Base-by-base conservation (phyloP, 768 basidiomycete species). In the Imleria badia region DNA sequence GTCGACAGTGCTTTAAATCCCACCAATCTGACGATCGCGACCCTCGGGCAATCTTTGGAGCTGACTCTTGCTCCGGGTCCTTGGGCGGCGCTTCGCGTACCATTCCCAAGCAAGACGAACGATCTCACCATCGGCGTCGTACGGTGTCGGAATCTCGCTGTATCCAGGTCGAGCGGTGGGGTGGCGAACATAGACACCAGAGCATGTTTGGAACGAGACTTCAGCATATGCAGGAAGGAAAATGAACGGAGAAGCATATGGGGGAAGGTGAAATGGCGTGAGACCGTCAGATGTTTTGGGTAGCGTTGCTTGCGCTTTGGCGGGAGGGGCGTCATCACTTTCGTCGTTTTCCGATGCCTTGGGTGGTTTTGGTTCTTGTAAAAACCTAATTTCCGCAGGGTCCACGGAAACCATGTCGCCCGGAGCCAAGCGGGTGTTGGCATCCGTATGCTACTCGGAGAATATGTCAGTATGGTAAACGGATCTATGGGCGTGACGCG, bases 161-260 rank as follows among this genome's bases (percentile, higher is more conserved):
- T 96, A 94, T 7, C 91, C 91, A 0, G 94, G 92, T n/a, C 94
- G 84, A 0, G 96, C 97, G 0, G 95, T 97, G 9, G 97, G 97
- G 65, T 98, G 94, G 35, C 97, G 90, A 31, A 98, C 83, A 68
- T 96, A 98, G 48, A 98, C 78, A 14, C 87, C 87, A 2, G 94
- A 92, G 71, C 96, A 98, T 11, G 94, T 93, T 44, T 81, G 66
- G 78, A 90, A 98, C 52, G 86, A 89, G 13, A 86, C 82, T 61
- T 95, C 91, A 48, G 94, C 81, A 70, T 94, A 95, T 0, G 92
- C 86, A 6, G 97, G 97, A 59, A 98, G 82, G 79, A 97, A 98
- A 38, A 98, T 78, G 79, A 88, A 91, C 0, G 97, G 95, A 0
- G 92, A 82, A 12, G 95, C 90, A 66, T 86, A 97, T 34, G 81